A percentile compares a stretch with the other conserved stretches of the same genome.
Conservation (phyloP, 2,329 filamentous ascomycete species). For the Aspergillus quadricinctus region DNA sequence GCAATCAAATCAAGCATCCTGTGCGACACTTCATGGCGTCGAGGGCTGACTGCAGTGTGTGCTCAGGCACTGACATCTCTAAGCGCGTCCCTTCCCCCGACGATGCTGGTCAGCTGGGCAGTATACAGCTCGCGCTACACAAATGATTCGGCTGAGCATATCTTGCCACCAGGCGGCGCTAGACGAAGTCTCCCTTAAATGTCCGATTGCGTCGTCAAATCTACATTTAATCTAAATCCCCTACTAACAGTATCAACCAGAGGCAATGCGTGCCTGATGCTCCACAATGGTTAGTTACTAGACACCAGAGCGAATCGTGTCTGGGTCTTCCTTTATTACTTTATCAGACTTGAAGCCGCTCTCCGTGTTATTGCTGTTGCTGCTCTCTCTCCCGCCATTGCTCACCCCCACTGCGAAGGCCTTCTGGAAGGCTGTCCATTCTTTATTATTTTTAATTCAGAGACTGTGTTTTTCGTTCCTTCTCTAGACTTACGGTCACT, state of each 20-base stretch:
- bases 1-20: not conserved
- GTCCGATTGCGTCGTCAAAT: slow-evolving; percentile 12
- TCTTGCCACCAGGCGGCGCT: slow-evolving; percentile 3
- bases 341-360: slow-evolving; percentile 6
- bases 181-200: slow-evolving; percentile 6
- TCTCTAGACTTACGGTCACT: slow-evolving; percentile 4
- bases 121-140: not conserved
- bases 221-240: slow-evolving; percentile 14
- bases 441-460: slow-evolving; percentile 20
- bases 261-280: slow-evolving; percentile 10
- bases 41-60: not conserved
- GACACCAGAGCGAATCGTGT: slow-evolving; percentile 5
- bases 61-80: not conserved
- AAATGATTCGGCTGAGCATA: not conserved
- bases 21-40: not conserved
- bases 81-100: not conserved
- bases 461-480: slow-evolving; percentile 10
- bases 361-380: slow-evolving; percentile 7
- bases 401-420: slow-evolving; percentile 12
- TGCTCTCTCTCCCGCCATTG: slow-evolving; percentile 9
- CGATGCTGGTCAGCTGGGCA: not conserved
- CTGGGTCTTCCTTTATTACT: slow-evolving; percentile 3
- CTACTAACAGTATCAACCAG: slow-evolving; percentile 12
- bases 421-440: slow-evolving; percentile 41
- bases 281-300: slow-evolving; percentile 15